These are phyloP conservation scores for Vaucheria bursata DNA, from an alignment of 352 stramenopile species.

Conservation along the genomic window DNA sequence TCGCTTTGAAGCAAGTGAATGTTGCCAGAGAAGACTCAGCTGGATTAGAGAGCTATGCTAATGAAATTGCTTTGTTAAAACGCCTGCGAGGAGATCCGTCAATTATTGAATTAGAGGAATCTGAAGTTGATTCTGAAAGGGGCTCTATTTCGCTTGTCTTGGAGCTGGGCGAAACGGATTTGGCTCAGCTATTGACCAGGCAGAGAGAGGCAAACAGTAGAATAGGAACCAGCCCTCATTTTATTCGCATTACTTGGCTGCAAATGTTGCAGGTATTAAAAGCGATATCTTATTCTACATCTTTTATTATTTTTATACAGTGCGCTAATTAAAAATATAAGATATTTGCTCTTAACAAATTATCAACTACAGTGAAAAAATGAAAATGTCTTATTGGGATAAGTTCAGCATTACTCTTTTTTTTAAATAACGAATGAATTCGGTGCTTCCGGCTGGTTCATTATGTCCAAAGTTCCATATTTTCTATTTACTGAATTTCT, in stretches of 20 bases:
- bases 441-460: no score
- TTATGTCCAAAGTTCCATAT: no score
- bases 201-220: not conserved
- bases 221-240: slow-evolving; percentile 83
- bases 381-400: no score
- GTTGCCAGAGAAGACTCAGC: slow-evolving; percentile 60
- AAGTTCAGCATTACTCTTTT: no score
- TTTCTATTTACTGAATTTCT: no score
- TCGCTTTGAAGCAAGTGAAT: slow-evolving; percentile 97
- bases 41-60: slow-evolving; percentile 86
- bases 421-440: no score
- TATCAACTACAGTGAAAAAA: no score
- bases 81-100: slow-evolving; percentile 79
- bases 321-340: no score
- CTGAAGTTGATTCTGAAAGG: slow-evolving; percentile 53
- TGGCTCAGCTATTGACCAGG: slow-evolving; percentile 54
- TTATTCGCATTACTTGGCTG: slow-evolving; percentile 92
- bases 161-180: slow-evolving; percentile 92
- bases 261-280: slow-evolving; percentile 94
- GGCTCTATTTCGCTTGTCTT: slow-evolving; percentile 68
- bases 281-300: not conserved
- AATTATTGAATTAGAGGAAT: slow-evolving; percentile 88
- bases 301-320: slow-evolving; percentile 4
- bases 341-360: no score
- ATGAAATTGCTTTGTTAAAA: slow-evolving; percentile 91